Percentiles rank a stretch among this genome's conserved stretches.
These are phyloP conservation scores for Lathyrus tuberosus DNA, from an alignment of 306 rosid species.

Conservation along the genomic window DNA sequence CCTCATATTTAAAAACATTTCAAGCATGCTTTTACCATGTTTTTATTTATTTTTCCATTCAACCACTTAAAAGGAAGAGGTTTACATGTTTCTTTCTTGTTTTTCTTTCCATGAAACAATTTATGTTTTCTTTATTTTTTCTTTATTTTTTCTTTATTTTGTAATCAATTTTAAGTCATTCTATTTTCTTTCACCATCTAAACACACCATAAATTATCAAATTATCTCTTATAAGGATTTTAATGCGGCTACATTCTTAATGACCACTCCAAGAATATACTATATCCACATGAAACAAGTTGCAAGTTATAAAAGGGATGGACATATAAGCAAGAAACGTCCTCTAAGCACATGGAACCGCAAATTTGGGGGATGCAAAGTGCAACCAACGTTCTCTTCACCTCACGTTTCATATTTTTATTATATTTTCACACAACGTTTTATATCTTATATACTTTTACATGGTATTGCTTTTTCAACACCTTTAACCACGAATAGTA, in stretches of 20 bases:
- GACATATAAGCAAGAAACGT: slow-evolving; percentile 28
- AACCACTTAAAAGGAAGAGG: no score
- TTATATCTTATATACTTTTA: slow-evolving; percentile 28
- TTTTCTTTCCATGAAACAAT: no score
- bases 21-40: no score
- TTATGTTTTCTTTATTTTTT: no score
- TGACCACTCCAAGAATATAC: slow-evolving; percentile 39
- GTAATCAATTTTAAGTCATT: no score
- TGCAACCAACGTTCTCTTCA: slow-evolving; percentile 8
- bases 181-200: no score
- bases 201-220: no score
- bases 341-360: slow-evolving; percentile 40
- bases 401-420: slow-evolving; percentile 24
- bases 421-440: slow-evolving; percentile 23
- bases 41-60: no score
- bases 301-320: slow-evolving; percentile 28
- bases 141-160: no score
- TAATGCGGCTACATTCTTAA: neutral
- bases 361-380: slow-evolving; percentile 27
- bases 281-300: slow-evolving; percentile 31
- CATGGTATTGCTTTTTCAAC: slow-evolving; percentile 37
- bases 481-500: slow-evolving; percentile 7
- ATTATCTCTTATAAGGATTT: no score
- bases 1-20: no score
- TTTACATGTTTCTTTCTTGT: no score